A percentile compares a stretch with the other conserved stretches of the same genome.
These are phyloP conservation scores for Orbilia quercus DNA, from an alignment of 2,329 filamentous ascomycete genomes.

Conservation along the genomic window DNA sequence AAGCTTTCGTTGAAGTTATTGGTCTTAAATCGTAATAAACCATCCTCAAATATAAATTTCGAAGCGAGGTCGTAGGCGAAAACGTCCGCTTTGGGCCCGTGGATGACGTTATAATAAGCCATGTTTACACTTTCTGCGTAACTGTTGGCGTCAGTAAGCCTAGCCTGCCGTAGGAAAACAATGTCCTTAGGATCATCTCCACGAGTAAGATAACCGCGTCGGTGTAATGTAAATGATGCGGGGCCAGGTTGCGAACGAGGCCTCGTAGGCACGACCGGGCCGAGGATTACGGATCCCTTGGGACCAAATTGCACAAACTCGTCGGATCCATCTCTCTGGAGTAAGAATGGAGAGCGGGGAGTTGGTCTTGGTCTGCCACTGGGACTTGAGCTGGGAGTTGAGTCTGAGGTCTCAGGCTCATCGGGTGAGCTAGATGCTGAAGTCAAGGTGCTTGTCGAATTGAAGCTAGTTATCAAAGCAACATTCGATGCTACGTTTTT, in stretches of 20 bases:
- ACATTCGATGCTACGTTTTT: background rate
- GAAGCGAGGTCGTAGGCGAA: conserved; percentile 22
- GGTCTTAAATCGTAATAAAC: conserved; percentile 13
- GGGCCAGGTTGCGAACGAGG: background rate
- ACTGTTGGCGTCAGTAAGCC: background rate
- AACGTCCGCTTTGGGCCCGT: conserved; percentile 27
- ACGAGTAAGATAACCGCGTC: conserved; percentile 35
- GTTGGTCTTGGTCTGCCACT: background rate
- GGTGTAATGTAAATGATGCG: conserved; percentile 18
- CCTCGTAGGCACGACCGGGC: conserved; percentile 4
- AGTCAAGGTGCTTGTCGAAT: too few species aligned
- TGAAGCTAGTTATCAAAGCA: background rate
- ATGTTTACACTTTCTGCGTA: background rate
- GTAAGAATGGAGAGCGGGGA: conserved; percentile 18
- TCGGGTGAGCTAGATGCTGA: background rate
- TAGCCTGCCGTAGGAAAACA: conserved; percentile 24
- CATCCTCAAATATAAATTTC: conserved; percentile 13
- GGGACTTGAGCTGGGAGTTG: background rate
- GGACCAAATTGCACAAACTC: conserved; percentile 36
- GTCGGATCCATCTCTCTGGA: conserved; percentile 11
- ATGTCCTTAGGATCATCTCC: conserved; percentile 24
- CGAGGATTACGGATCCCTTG: conserved; percentile 14
- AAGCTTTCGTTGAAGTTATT: conserved; percentile 6
- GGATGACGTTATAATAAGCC: conserved; percentile 28
- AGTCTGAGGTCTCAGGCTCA: background rate